Conservation (phyloP, 2,329 filamentous ascomycete genomes). For the Curvularia sp. region DNA sequence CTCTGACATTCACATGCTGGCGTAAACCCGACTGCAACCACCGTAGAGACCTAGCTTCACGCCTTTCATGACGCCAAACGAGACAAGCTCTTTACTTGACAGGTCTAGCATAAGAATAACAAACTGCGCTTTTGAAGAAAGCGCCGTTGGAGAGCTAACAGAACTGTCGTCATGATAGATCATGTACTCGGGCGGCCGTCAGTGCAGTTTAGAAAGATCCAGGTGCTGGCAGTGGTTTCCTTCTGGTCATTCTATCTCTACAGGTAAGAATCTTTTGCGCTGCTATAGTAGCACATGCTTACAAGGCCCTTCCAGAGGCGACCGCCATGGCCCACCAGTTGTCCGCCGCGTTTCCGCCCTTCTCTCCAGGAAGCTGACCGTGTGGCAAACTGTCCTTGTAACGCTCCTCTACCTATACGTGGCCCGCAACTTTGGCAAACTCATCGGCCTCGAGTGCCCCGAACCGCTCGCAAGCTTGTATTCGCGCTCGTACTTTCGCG, state of each 20-base stretch:
- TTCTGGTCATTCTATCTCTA: conserved; percentile 90
- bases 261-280: conserved; percentile 60
- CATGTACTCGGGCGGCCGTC: conserved; percentile 92
- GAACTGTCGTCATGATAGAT: conserved; percentile 60
- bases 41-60: conserved; percentile 9
- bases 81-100: neutral
- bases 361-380: conserved; percentile 74
- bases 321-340: conserved; percentile 85
- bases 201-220: conserved; percentile 87
- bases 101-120: conserved; percentile 6
- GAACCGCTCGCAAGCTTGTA: conserved; percentile 96
- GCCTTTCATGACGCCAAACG: conserved; percentile 28
- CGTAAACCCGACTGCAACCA: conserved; percentile 4
- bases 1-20: conserved; percentile 12
- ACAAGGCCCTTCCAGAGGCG: conserved; percentile 64
- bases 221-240: conserved; percentile 87
- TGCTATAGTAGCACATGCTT: conserved; percentile 19
- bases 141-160: conserved; percentile 1
- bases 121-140: conserved; percentile 2
- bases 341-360: conserved; percentile 74
- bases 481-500: conserved; percentile 88
- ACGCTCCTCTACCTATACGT: conserved; percentile 92
- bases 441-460: conserved; percentile 88
- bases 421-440: conserved; percentile 89
- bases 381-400: conserved; percentile 87